phyloP scores from a whole-genome alignment of 371 early-diverging fungal genomes.

The Syncephalastrum monosporum region DNA sequence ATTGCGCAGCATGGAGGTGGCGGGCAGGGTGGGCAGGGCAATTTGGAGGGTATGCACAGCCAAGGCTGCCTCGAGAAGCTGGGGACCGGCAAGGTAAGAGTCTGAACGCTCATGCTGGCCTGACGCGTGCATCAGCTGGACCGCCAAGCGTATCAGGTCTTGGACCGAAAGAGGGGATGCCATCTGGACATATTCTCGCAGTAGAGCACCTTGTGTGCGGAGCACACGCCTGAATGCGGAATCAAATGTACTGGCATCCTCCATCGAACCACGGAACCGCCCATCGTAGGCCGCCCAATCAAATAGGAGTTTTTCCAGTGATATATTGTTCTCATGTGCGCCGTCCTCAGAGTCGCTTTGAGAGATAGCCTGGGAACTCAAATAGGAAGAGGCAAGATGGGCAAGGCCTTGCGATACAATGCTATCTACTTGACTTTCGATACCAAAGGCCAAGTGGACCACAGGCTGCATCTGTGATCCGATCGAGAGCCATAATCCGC shows the following conservation, averaged over 20 bases:
- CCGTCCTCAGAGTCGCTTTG: not conserved
- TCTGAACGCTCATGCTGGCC: constrained; percentile 16
- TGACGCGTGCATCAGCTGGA: constrained; percentile 10
- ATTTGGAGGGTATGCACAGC: constrained; percentile 23
- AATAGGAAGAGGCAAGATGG: constrained; percentile 27
- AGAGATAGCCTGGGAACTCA: constrained; percentile 10
- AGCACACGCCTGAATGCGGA: constrained; percentile 28
- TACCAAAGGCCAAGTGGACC: constrained; percentile 40
- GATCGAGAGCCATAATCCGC: constrained; percentile 22
- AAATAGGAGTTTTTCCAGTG: constrained; percentile 19
- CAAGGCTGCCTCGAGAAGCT: constrained; percentile 30
- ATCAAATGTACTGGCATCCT: constrained; percentile 29
- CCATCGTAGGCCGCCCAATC: constrained; percentile 31
- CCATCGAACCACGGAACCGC: constrained; percentile 38
- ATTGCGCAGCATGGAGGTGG: too few relatives aligned
- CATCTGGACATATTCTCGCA: constrained; percentile 26
- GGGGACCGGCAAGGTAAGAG: constrained; percentile 36
- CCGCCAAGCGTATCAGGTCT: constrained; percentile 18
- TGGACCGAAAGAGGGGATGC: constrained; percentile 2
- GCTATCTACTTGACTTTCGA: constrained; percentile 30
- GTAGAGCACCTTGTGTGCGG: constrained; percentile 28
- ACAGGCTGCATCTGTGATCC: constrained; percentile 40
- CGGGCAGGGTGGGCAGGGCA: too few relatives aligned
- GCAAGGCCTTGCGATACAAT: constrained; percentile 39
- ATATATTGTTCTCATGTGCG: not conserved